Base-by-base conservation (phyloP, 2,329 filamentous ascomycete genomes). In the Paecilomyces sp. region DNA sequence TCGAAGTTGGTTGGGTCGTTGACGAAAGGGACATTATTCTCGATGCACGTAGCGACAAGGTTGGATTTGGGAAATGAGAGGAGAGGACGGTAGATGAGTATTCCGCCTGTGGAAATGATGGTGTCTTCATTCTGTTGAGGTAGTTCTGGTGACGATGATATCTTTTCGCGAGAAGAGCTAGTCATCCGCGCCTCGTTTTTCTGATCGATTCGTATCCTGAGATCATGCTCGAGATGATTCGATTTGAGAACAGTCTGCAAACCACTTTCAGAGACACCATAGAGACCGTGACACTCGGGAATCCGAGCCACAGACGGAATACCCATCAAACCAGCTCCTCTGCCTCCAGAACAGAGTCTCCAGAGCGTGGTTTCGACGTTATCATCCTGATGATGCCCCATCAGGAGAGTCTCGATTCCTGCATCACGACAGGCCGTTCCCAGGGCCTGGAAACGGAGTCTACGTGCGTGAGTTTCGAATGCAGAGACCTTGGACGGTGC, bases 321-420 rank as follows among this genome's bases (percentile, higher is more conserved):
- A 3, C 89, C 91, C 15, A 81, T 78, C 31, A 96, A 77, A 0
- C 90, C 92, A n/a, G 82, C 78, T n/a, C 84, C 83, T 2, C 83
- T 78, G 67, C 91, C 88, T 0, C 88, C 86, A 2, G 80, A 79
- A 8, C 88, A 74, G 36, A 97, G 74, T 51, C 94, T 84, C 86
- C 92, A 89, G 55, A 97, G 76, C 3, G 95, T 82, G 0, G 92
- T 97, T 76, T 99, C 94, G 59, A 92, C 89, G 69, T 94, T 91
- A 68, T 99, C 94, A 68, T 97, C 92, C 62, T 83, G 80, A 71
- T 99, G 94, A 70, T 99, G 94, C 3, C 88, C 94, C 30, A 95
- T 78, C 47, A 97, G 82, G 1, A 97, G 72, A 22, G 84, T 83
- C 3, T 74, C 75, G 3, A 89, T 83, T 0, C 76, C 70, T 5